Base-by-base conservation (phyloP, 139 green algal species). In the Pleodorina starrii region DNA sequence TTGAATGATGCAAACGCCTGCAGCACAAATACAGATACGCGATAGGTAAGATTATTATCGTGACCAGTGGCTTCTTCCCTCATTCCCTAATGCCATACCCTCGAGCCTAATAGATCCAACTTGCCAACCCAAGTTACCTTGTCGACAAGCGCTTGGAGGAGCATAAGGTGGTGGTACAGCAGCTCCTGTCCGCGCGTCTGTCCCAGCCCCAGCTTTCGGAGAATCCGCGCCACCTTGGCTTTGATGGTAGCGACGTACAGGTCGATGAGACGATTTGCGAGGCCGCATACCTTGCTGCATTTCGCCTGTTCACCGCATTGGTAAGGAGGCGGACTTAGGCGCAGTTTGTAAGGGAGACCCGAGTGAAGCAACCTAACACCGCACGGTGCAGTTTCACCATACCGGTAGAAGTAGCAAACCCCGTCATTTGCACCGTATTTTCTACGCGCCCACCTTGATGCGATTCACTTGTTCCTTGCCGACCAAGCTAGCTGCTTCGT, bases 191-290 rank as follows among this genome's bases (percentile, higher is more conserved):
- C 81, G 14, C 51, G 46, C 2, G 25, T 29, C 43, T 78, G 60
- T 32, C 81, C 60, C 42, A 87, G 42, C 23, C 81, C 81, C 29
- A 87, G 81, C 60, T 87, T 87, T 4, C n/a, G 29, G 5, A 87
- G 81, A 29, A 87, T 78, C 38, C 81, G 60, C 0, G 81, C 81
- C 27, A 87, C 81, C 60, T 87, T 87, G 81, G 60, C 60, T 10
- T 87, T 77, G 42, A 87, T 87, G n/a, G 81, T 87, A 1, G 60
- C 81, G 1, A 87, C 81, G 12, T 87, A 87, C 19, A 87, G n/a
- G 81, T 87, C 81, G 32, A 78, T 87, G 29, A 87, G 43, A 16
- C n/a, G 42, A 32, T 78, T 87, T 19, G 60, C 17, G 1, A 78
- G 29, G 16, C 81, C 81, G 25, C 60, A 63, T 17, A 87, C 60